Conservation (phyloP, 2,329 filamentous ascomycete species). For the Waltergamsia citrina region DNA sequence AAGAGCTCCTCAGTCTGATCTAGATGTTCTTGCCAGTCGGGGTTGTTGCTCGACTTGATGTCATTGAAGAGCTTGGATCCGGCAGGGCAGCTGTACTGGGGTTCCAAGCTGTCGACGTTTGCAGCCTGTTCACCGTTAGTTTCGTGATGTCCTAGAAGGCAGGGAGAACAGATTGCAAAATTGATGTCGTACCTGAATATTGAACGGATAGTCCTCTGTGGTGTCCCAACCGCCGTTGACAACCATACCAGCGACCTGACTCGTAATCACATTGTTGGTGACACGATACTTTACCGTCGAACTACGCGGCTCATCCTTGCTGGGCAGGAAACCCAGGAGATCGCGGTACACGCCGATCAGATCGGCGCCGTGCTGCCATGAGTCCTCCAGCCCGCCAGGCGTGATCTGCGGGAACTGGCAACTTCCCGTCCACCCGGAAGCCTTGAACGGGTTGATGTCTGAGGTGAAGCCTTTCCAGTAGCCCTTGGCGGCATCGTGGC, state of each 20-base stretch:
- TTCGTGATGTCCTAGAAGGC: not conserved
- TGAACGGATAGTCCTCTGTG: slow-evolving; percentile 30
- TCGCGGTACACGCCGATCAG: slow-evolving; percentile 68
- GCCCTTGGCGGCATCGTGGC: slow-evolving; percentile 38
- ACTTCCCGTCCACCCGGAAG: slow-evolving; percentile 58
- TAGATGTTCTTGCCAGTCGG: slow-evolving; percentile 56
- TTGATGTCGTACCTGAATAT: slow-evolving; percentile 27
- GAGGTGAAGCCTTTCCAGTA: slow-evolving; percentile 60
- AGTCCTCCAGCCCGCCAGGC: slow-evolving; percentile 59
- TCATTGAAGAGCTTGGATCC: slow-evolving; percentile 30
- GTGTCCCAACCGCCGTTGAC: slow-evolving; percentile 58
- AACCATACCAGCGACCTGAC: slow-evolving; percentile 69
- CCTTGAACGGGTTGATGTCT: slow-evolving; percentile 55
- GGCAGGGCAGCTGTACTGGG: slow-evolving; percentile 55
- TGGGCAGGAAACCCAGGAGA: slow-evolving; percentile 58
- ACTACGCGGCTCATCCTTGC: slow-evolving; percentile 29
- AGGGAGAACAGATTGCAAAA: not conserved
- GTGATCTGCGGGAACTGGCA: slow-evolving; percentile 82
- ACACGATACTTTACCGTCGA: slow-evolving; percentile 55
- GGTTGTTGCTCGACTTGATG: slow-evolving; percentile 33
- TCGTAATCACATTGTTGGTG: slow-evolving; percentile 76
- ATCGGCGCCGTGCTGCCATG: slow-evolving; percentile 67
- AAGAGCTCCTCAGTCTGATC: slow-evolving; percentile 45
- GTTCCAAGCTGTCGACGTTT: slow-evolving; percentile 64
- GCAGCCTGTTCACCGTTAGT: slow-evolving; percentile 22